phyloP scores from a whole-genome alignment of 192 early-diverging fungal species.

The Backusella westeae region DNA sequence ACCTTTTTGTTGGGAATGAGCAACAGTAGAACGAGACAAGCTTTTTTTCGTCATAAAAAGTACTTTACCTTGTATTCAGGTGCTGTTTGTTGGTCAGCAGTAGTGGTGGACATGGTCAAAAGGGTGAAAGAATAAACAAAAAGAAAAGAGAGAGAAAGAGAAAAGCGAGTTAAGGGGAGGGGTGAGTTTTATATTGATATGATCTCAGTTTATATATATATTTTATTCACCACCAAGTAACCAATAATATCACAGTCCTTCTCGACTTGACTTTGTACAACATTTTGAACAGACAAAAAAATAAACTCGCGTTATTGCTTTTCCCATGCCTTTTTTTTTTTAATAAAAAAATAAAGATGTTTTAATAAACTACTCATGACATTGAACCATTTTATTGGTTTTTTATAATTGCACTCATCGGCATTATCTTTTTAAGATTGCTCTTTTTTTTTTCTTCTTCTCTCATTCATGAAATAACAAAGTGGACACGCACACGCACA shows the following conservation, averaged over 20 bases:
- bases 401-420: too few species aligned
- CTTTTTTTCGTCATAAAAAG: neutral
- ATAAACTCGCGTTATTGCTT: neutral
- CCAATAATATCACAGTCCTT: conserved; percentile 1
- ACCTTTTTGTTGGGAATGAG: conserved; percentile 50
- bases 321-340: neutral
- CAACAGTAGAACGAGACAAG: neutral
- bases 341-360: too few species aligned
- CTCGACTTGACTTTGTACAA: neutral
- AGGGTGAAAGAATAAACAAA: neutral
- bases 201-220: neutral
- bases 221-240: neutral
- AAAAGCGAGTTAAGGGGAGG: neutral
- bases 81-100: neutral
- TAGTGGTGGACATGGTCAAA: neutral
- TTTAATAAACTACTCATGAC: too few species aligned
- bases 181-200: neutral
- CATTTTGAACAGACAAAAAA: neutral
- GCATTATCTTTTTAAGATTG: too few species aligned
- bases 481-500: neutral
- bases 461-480: neutral
- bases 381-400: too few species aligned
- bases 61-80: neutral
- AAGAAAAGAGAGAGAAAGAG: neutral
- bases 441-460: neutral